Percentiles rank a stretch among this genome's conserved stretches.
Conservation (phyloP, 768 basidiomycete genomes). For the Crucibulum laeve region DNA sequence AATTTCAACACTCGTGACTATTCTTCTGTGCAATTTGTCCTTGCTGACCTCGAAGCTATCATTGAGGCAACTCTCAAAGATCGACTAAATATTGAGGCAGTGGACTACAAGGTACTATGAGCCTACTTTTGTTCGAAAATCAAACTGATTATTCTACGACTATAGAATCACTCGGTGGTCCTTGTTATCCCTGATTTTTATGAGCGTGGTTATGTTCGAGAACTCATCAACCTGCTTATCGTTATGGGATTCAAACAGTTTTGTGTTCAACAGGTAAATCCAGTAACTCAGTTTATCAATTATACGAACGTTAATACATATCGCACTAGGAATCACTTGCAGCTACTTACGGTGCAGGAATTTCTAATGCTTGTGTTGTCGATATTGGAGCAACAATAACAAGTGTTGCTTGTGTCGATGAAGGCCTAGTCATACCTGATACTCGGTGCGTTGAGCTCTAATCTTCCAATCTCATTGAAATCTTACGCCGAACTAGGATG, state of each 20-base stretch:
- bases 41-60: constrained; percentile 78
- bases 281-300: neutral
- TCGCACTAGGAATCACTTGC: constrained; percentile 76
- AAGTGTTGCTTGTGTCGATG: constrained; percentile 90
- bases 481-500: constrained; percentile 42
- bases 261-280: constrained; percentile 80
- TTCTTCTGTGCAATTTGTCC: constrained; percentile 56
- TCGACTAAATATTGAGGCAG: constrained; percentile 46
- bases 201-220: constrained; percentile 78
- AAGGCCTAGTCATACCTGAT: constrained; percentile 84
- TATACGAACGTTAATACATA: neutral
- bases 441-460: constrained; percentile 55
- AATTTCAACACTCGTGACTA: constrained; percentile 85
- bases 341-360: constrained; percentile 92
- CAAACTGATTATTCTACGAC: neutral
- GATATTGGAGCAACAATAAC: constrained; percentile 87
- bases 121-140: neutral
- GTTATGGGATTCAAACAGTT: constrained; percentile 91
- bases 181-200: constrained; percentile 92
- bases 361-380: constrained; percentile 93
- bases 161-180: constrained; percentile 80
- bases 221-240: constrained; percentile 69
- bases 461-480: constrained; percentile 4
- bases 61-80: constrained; percentile 58
- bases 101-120: constrained; percentile 68